Percentiles rank a stretch among this genome's conserved stretches.
Conservation (phyloP, 257 asterid genomes). For the Solanum verrucosum region DNA sequence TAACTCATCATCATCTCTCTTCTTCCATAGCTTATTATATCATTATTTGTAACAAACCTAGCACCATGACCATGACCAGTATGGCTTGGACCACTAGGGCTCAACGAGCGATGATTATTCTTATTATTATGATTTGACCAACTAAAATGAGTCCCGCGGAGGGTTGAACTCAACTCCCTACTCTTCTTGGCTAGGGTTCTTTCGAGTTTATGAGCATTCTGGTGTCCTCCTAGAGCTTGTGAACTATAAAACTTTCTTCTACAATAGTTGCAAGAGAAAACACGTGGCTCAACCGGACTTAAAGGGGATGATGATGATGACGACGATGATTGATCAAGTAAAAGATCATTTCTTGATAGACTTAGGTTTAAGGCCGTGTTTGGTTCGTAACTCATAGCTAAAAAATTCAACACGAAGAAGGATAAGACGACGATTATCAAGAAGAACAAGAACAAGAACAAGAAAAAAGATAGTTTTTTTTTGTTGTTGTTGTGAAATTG, state of each 20-base stretch:
- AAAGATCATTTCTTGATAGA: constrained; percentile 31
- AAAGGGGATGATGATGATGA: constrained; percentile 26
- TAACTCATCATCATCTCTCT: constrained; percentile 20
- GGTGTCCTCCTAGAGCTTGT: constrained; percentile 94
- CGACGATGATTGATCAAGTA: constrained; percentile 25
- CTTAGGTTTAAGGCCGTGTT: constrained; percentile 47
- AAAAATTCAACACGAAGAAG: not conserved
- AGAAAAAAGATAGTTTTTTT: not conserved
- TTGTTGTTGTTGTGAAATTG: not conserved
- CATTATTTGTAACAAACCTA: constrained; percentile 1
- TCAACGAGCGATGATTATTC: not conserved
- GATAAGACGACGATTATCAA: not conserved
- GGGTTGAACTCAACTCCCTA: constrained; percentile 37
- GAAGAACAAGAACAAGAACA: not conserved
- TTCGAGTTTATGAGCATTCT: constrained; percentile 85
- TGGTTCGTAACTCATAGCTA: constrained; percentile 35
- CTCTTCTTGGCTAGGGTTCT: constrained; percentile 74
- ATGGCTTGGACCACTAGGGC: not conserved
- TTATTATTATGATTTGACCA: constrained; percentile 1
- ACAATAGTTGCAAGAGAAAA: constrained; percentile 78
- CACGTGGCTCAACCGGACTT: constrained; percentile 39
- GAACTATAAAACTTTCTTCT: constrained; percentile 70
- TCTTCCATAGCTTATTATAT: constrained; percentile 13
- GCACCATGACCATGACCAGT: constrained; percentile 2
- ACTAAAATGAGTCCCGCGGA: constrained; percentile 25